A percentile compares a stretch with the other conserved stretches of the same genome.
Evolutionary conservation across 768 basidiomycete species (phyloP).

Genomic region (Strobilomyces dryophilus): DNA sequence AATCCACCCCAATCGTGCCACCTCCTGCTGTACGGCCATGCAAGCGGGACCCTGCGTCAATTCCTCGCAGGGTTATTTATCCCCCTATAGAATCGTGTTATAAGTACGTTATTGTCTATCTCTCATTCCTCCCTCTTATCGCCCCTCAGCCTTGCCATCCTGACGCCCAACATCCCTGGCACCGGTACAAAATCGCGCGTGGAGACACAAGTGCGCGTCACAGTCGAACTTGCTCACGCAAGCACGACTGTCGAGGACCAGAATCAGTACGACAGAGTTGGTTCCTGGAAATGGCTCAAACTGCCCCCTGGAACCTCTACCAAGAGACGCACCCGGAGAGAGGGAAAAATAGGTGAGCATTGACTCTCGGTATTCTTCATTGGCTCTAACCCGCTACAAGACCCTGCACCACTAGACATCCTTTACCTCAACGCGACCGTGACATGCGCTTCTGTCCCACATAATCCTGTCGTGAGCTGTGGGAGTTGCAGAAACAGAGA

Average conservation of each 20-base stretch:
- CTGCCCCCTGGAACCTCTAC: constrained; percentile 80
- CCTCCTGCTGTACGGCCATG: constrained; percentile 60
- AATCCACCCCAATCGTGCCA: constrained; percentile 60
- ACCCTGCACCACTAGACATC: constrained; percentile 64
- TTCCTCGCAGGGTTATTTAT: constrained; percentile 58
- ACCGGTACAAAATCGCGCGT: constrained; percentile 86
- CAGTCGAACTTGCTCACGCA: constrained; percentile 71
- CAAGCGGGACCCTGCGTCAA: constrained; percentile 46
- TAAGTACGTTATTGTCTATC: constrained; percentile 47
- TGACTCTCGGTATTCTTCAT: background rate
- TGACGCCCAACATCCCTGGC: constrained; percentile 80
- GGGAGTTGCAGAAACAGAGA: constrained; percentile 87
- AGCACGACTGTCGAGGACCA: constrained; percentile 56
- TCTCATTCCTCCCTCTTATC: constrained; percentile 12
- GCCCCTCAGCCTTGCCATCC: constrained; percentile 62
- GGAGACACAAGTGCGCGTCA: constrained; percentile 90
- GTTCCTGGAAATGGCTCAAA: constrained; percentile 87
- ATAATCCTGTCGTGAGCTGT: constrained; percentile 74
- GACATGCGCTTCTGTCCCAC: constrained; percentile 76
- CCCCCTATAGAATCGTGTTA: constrained; percentile 73
- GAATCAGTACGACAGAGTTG: constrained; percentile 70
- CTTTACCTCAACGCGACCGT: constrained; percentile 71
- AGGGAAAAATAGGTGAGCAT: constrained; percentile 70
- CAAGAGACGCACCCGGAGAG: constrained; percentile 79
- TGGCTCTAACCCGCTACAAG: constrained; percentile 36